Evolutionary conservation across 2,329 filamentous ascomycete species (phyloP).

Genomic region (Hypoxylon rubiginosum): DNA sequence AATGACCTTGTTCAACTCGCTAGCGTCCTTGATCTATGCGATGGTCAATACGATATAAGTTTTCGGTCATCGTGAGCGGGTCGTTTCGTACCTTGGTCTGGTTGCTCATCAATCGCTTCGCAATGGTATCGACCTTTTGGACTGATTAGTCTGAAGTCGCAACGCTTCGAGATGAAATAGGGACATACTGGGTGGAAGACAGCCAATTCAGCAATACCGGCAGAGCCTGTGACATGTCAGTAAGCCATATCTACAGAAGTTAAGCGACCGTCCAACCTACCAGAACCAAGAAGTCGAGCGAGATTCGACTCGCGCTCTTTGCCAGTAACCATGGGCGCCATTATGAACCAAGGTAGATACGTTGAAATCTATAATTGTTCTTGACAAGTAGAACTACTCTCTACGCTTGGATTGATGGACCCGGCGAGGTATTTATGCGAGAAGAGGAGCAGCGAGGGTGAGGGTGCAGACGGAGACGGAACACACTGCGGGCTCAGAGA

Average conservation of each 20-base stretch:
- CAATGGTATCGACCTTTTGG: constrained; percentile 90
- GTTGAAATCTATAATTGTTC: neutral
- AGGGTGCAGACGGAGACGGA: neutral
- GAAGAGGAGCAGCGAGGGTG: constrained; percentile 25
- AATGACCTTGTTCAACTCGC: constrained; percentile 88
- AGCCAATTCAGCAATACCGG: constrained; percentile 72
- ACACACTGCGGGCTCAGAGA: constrained; percentile 27
- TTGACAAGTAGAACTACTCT: neutral
- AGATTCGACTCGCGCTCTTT: constrained; percentile 86
- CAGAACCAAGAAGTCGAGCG: constrained; percentile 91
- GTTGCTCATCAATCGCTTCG: constrained; percentile 99
- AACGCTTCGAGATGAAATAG: constrained; percentile 28
- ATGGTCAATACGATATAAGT: constrained; percentile 23
- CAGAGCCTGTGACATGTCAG: constrained; percentile 65
- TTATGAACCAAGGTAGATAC: constrained; percentile 50
- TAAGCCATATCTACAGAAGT: constrained; percentile 22
- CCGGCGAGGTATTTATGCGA: constrained; percentile 5
- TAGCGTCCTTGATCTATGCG: constrained; percentile 44
- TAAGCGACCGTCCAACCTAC: constrained; percentile 62
- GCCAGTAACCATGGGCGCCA: constrained; percentile 70
- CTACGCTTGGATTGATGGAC: constrained; percentile 1
- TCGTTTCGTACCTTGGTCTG: constrained; percentile 74
- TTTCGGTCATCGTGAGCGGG: neutral
- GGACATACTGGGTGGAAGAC: constrained; percentile 76
- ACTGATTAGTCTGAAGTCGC: constrained; percentile 43